Base-by-base conservation (phyloP, 1,139 yeast genomes). In the Debaryomyces subglobosus region DNA sequence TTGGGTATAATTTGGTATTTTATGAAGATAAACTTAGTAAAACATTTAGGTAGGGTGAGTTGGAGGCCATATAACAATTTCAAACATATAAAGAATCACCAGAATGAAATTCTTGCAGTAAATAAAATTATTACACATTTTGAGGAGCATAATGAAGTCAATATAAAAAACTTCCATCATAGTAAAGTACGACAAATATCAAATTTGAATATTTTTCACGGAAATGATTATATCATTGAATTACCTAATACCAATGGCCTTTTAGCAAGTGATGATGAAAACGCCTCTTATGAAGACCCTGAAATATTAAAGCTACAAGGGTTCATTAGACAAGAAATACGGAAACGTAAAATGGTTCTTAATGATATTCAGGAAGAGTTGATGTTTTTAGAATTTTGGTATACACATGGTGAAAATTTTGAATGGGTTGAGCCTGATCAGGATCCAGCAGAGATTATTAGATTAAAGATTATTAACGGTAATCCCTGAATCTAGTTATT, bases 381-480 rank as follows among this genome's bases (percentile, higher is more conserved):
- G 41, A 58, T 65, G 48, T 71, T 72, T 49, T 54, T 74, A 42
- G 77, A 74, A 44, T 74, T 64, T 46, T 71, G 75, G 74, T 46
- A 61, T 30, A 64, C 61, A 29, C 66, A 66, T 16, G 77, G 76
- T 3, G 77, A 72, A 35, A 56, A 59, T 24, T 75, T 70, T 48
- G 68, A 61, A 42, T 75, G 80, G 80, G 75, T 69, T 0, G 80
- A 75, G 51, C 79, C 80, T 1, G 80, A 75, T 52, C 80, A 75
- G 54, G 80, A 75, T 51, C 80, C 80, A 0, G 78, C 75, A 1
- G 76, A 71, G 51, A 56, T 70, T 2, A 45, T 55, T 2, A 53
- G 53, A 25, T 45, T 49, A 8, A 46, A 49, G 12, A 44, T 51
- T 3, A 33, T 29, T 27, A 45, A 49, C 15, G 13, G 20, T 6